A percentile compares a stretch with the other conserved stretches of the same genome.
phyloP scores from a whole-genome alignment of 2,329 filamentous ascomycete species.

The Xylaria sp. region DNA sequence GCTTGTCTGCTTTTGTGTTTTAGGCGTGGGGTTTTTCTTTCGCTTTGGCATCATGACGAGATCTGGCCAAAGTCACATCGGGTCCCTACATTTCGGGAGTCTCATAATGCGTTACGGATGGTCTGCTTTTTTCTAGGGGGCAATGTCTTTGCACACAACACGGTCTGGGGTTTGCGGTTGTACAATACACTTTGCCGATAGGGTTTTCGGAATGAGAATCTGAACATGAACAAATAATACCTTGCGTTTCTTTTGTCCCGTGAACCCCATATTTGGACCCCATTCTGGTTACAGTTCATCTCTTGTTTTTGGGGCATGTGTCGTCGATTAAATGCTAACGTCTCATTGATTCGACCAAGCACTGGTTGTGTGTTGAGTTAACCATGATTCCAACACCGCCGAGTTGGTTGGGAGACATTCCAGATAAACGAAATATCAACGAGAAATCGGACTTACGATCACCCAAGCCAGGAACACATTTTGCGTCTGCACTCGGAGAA shows the following conservation, averaged over 20 bases:
- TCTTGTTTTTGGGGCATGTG: no score
- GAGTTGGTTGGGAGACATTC: no score
- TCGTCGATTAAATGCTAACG: no score
- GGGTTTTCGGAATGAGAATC: conserved; percentile 68
- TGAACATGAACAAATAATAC: conserved; percentile 56
- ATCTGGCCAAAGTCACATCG: conserved; percentile 48
- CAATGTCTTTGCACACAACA: conserved; percentile 67
- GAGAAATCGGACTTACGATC: no score
- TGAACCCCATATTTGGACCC: not conserved
- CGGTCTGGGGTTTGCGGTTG: conserved; percentile 73
- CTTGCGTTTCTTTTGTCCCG: not conserved
- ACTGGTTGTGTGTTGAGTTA: no score
- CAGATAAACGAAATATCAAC: no score
- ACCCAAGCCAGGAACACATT: no score
- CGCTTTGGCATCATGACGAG: conserved; percentile 64
- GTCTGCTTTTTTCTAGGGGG: conserved; percentile 66
- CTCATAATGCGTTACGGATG: conserved; percentile 78
- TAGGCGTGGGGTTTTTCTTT: conserved; percentile 56
- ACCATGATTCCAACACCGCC: no score
- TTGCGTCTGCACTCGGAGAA: no score
- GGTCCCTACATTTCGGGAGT: conserved; percentile 54
- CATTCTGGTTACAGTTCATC: no score
- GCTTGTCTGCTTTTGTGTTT: conserved; percentile 58
- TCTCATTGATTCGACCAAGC: no score
- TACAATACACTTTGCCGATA: conserved; percentile 73